Conservation (phyloP, 1,284 basidiomycete genomes). For the Fistulina hepatica region DNA sequence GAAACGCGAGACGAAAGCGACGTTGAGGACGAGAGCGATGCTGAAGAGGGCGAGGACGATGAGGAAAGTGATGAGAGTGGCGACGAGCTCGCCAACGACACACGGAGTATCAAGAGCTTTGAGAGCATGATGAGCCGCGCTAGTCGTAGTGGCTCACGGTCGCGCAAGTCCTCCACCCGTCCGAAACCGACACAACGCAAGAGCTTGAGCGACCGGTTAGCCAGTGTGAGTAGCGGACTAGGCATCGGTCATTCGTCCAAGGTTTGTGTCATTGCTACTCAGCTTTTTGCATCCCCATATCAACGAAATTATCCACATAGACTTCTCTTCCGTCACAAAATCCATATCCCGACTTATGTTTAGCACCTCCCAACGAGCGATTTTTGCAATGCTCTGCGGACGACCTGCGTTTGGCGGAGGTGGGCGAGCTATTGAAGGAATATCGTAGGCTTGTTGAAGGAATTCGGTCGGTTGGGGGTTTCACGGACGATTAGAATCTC, state of each 20-base stretch:
- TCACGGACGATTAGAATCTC: constrained; percentile 21
- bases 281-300: constrained; percentile 14
- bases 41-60: constrained; percentile 18
- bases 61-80: constrained; percentile 27
- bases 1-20: constrained; percentile 26
- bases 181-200: constrained; percentile 29
- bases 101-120: constrained; percentile 69
- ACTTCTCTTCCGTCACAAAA: constrained; percentile 20
- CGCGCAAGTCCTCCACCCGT: constrained; percentile 12
- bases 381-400: constrained; percentile 62
- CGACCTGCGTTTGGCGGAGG: constrained; percentile 66
- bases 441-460: constrained; percentile 58
- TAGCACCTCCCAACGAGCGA: constrained; percentile 48
- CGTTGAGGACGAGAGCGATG: constrained; percentile 26
- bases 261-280: constrained; percentile 34
- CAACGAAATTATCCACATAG: constrained; percentile 20
- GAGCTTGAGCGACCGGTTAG: constrained; percentile 67
- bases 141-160: constrained; percentile 24
- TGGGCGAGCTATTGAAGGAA: constrained; percentile 62
- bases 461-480: constrained; percentile 33
- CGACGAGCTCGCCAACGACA: constrained; percentile 22
- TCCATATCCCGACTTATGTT: constrained; percentile 7
- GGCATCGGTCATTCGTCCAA: constrained; percentile 11
- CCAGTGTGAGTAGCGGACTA: constrained; percentile 34
- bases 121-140: constrained; percentile 65